These are phyloP conservation scores for Lyophyllum atratum DNA, from an alignment of 768 basidiomycete genomes.

Conservation along the genomic window DNA sequence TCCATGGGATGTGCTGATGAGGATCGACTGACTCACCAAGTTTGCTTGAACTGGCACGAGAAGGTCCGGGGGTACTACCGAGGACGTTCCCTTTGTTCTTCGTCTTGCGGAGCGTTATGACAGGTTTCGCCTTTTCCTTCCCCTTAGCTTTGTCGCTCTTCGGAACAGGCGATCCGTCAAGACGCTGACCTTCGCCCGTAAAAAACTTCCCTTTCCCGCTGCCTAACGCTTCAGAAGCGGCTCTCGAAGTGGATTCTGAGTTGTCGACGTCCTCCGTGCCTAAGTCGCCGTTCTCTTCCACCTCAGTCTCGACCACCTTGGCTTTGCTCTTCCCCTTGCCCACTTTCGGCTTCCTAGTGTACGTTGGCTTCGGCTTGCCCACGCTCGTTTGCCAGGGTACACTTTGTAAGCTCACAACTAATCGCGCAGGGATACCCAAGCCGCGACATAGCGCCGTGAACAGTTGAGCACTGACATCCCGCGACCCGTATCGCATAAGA, in stretches of 20 bases:
- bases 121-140: slow-evolving; percentile 56
- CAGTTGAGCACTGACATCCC: slow-evolving; percentile 87
- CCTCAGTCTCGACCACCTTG: slow-evolving; percentile 28
- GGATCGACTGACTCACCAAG: slow-evolving; percentile 21
- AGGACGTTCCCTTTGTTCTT: slow-evolving; percentile 52
- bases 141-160: slow-evolving; percentile 55
- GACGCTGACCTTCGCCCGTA: slow-evolving; percentile 40
- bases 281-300: slow-evolving; percentile 35
- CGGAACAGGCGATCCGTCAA: slow-evolving; percentile 36
- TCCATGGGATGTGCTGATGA: not conserved
- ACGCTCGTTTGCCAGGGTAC: slow-evolving; percentile 84
- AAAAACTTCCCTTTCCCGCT: slow-evolving; percentile 29
- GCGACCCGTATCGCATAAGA: slow-evolving; percentile 73
- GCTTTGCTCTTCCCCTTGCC: slow-evolving; percentile 38
- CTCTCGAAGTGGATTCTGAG: slow-evolving; percentile 19
- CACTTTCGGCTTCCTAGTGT: slow-evolving; percentile 38
- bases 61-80: slow-evolving; percentile 27
- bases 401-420: slow-evolving; percentile 89
- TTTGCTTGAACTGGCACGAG: slow-evolving; percentile 17
- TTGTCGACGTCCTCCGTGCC: slow-evolving; percentile 38
- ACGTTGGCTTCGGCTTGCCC: slow-evolving; percentile 53
- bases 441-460: slow-evolving; percentile 90
- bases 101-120: slow-evolving; percentile 59
- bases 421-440: slow-evolving; percentile 80
- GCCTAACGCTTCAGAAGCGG: slow-evolving; percentile 33